A percentile compares a stretch with the other conserved stretches of the same genome.
Evolutionary conservation across 129 eudicot species (phyloP).

Genomic region (Saposhnikovia divaricata): DNA sequence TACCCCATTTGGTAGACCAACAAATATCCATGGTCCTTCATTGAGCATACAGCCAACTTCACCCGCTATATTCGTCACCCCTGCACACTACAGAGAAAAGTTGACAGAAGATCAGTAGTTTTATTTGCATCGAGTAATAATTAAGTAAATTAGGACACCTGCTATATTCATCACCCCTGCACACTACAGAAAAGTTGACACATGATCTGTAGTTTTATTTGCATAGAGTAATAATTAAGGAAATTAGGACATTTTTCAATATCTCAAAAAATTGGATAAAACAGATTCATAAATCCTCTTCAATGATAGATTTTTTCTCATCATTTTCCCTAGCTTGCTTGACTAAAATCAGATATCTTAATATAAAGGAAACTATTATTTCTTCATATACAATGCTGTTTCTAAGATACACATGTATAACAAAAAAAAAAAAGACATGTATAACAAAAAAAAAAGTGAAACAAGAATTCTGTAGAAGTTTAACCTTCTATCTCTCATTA

Average conservation of each 20-base stretch:
- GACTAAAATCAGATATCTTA: neutral
- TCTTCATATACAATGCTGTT: neutral
- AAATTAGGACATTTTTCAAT: neutral
- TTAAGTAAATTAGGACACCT: neutral
- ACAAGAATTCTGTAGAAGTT: neutral
- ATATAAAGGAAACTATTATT: neutral
- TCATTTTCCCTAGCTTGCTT: neutral
- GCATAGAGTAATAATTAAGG: neutral
- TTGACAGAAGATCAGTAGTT: slow-evolving; percentile 1
- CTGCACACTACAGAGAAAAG: slow-evolving; percentile 54
- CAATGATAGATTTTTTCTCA: neutral
- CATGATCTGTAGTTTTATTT: neutral
- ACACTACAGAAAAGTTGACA: slow-evolving; percentile 41
- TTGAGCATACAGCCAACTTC: slow-evolving; percentile 91
- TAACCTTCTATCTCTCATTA: slow-evolving; percentile 4
- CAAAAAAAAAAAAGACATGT: neutral
- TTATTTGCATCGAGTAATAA: neutral
- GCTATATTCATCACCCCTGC: slow-evolving; percentile 24
- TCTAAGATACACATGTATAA: neutral
- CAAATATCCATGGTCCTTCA: slow-evolving; percentile 97
- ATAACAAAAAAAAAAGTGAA: neutral
- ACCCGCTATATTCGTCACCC: slow-evolving; percentile 55
- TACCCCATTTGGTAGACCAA: slow-evolving; percentile 75
- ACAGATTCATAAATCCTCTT: neutral
- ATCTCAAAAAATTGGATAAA: neutral